These are phyloP conservation scores for Mortierella sp. DNA, from an alignment of 371 early-diverging fungal genomes.

Conservation along the genomic window DNA sequence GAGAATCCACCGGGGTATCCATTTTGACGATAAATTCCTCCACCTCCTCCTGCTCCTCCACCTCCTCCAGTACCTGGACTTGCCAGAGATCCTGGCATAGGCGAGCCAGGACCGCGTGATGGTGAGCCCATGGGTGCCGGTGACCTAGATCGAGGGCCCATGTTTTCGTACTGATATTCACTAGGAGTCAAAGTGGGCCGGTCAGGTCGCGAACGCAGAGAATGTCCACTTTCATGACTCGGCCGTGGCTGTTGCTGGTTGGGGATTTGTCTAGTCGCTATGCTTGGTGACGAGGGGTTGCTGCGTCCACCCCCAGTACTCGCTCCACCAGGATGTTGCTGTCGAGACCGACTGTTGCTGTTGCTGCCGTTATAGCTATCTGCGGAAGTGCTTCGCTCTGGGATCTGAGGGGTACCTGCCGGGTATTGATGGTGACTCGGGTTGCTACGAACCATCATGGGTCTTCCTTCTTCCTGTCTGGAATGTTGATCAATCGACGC, in stretches of 20 bases:
- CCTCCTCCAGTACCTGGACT: slow-evolving; percentile 2
- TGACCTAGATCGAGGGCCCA: slow-evolving; percentile 30
- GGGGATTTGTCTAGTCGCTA: slow-evolving; percentile 18
- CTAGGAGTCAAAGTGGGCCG: slow-evolving; percentile 20
- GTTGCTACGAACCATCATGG: slow-evolving; percentile 12
- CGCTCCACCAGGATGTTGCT: slow-evolving; percentile 10
- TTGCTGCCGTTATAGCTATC: slow-evolving; percentile 14
- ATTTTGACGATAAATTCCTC: slow-evolving; percentile 44
- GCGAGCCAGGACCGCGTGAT: slow-evolving; percentile 27
- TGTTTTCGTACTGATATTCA: slow-evolving; percentile 25
- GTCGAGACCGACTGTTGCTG: slow-evolving; percentile 13
- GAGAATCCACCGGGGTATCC: slow-evolving; percentile 29
- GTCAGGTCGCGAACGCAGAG: slow-evolving; percentile 27
- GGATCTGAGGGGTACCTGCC: slow-evolving; percentile 13
- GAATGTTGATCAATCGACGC: slow-evolving; percentile 30
- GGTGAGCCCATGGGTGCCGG: slow-evolving; percentile 25
- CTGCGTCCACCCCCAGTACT: slow-evolving; percentile 26
- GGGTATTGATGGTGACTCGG: slow-evolving; percentile 5
- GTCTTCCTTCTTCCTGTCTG: slow-evolving; percentile 27
- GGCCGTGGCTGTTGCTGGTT: slow-evolving; percentile 23
- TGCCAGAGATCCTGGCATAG: slow-evolving; percentile 19
- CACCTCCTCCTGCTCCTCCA: slow-evolving; percentile 18
- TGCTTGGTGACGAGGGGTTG: slow-evolving; percentile 35
- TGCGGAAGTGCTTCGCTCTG: slow-evolving; percentile 41
- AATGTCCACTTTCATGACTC: slow-evolving; percentile 18